Evolutionary conservation across 768 basidiomycete species (phyloP).

Genomic region (Clathrus columnatus): DNA sequence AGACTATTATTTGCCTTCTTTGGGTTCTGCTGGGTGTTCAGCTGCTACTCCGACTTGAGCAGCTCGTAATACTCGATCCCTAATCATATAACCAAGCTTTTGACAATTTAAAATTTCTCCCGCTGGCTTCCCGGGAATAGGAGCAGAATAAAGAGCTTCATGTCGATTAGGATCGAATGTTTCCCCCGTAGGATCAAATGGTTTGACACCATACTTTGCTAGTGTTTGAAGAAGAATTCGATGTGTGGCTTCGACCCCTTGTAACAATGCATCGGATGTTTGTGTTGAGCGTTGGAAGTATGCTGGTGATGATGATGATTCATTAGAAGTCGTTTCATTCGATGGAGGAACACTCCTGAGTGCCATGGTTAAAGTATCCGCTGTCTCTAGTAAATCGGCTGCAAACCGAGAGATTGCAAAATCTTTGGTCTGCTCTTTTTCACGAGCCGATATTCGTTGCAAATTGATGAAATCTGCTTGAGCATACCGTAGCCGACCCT

Average conservation of each 20-base stretch:
- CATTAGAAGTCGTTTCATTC: slow-evolving; percentile 19
- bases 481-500: slow-evolving; percentile 80
- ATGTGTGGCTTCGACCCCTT: slow-evolving; percentile 89
- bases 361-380: slow-evolving; percentile 82
- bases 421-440: slow-evolving; percentile 87
- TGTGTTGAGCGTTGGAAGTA: slow-evolving; percentile 24
- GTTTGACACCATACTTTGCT: slow-evolving; percentile 84
- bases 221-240: slow-evolving; percentile 83
- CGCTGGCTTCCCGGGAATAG: slow-evolving; percentile 80
- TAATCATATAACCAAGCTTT: slow-evolving; percentile 89
- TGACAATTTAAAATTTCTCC: slow-evolving; percentile 88
- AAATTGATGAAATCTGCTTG: slow-evolving; percentile 95
- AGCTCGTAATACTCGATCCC: slow-evolving; percentile 85
- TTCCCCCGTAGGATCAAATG: slow-evolving; percentile 89
- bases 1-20: not conserved
- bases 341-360: slow-evolving; percentile 67
- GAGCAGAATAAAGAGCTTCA: slow-evolving; percentile 91
- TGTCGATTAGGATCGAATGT: slow-evolving; percentile 91
- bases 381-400: slow-evolving; percentile 77
- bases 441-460: slow-evolving; percentile 82
- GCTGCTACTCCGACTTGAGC: slow-evolving; percentile 96
- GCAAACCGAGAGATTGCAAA: slow-evolving; percentile 93
- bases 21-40: slow-evolving; percentile 26
- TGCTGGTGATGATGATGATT: slow-evolving; percentile 16
- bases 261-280: slow-evolving; percentile 42